Base-by-base conservation (phyloP, 495 filamentous ascomycete species). In the Talaromyces borbonicus region DNA sequence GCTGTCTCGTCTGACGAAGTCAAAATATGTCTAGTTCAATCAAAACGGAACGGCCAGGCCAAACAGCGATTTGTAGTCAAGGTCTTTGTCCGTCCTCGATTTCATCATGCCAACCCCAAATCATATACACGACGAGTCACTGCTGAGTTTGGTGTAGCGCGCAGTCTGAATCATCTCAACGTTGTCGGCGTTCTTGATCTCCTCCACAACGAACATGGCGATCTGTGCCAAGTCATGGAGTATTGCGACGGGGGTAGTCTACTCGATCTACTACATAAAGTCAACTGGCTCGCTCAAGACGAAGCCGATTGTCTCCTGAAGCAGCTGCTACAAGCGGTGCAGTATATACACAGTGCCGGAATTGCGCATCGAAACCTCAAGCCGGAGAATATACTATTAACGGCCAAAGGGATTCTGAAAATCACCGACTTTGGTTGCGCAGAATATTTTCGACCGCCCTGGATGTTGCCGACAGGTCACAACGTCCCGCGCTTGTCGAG, bases 311-410 rank as follows among this genome's bases (percentile, higher is more conserved):
- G 53, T 23, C 37, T 78, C 25, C 48, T 68, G 2, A 64, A 64
- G 49, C 79, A 82, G 49, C 57, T 81, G 9, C 56, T 80, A 2
- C 68, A 72, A 31, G 78, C 70, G 20, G 52, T 81, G 5, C 60
- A 69, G 18, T 77, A 77, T 49, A 53, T 80, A 6, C 77, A 81
- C 47, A 54, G 56, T 4, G 49, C 60, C 1, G 51, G 55, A 1
- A 68, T 80, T 31, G 71, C 68, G n/a, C 78, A 81, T 52, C 55
- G 77, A 24, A 77, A 81, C 48, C 53, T 81, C 12, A 79, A 79
- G 53, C 76, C 75, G 2, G 78, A 81, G 29, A 80, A 79, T 36
- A 61, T 82, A 2, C 62, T 81, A 8, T 64, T 78, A 51, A 71
- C 72, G 8, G 5, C 19, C 8, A 31, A 37, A 14, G 31, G 48